phyloP scores from a whole-genome alignment of 768 basidiomycete genomes.

The Baorangia bicolor region DNA sequence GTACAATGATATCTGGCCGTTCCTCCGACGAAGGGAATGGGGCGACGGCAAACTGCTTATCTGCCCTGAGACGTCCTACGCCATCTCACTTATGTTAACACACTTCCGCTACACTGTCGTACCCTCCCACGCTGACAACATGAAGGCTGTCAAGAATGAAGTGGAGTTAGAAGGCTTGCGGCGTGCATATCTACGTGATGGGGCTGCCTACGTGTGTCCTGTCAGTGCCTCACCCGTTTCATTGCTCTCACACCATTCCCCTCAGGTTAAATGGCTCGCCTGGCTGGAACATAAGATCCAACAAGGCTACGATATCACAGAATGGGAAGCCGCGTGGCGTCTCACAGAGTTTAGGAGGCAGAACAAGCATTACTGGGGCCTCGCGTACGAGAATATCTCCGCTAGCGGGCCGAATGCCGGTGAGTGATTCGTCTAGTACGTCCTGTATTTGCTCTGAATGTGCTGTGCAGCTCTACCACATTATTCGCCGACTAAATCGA shows the following conservation, averaged over 20 bases:
- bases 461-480: slow-evolving; percentile 73
- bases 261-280: slow-evolving; percentile 75
- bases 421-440: slow-evolving; percentile 26
- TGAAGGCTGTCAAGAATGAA: slow-evolving; percentile 88
- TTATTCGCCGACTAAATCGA: slow-evolving; percentile 73
- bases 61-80: slow-evolving; percentile 72
- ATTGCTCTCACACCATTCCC: slow-evolving; percentile 11
- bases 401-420: slow-evolving; percentile 87
- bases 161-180: slow-evolving; percentile 81
- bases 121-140: slow-evolving; percentile 67
- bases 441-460: background rate
- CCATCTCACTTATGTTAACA: slow-evolving; percentile 82
- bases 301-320: slow-evolving; percentile 80
- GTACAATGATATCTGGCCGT: slow-evolving; percentile 80
- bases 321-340: slow-evolving; percentile 88
- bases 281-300: slow-evolving; percentile 84
- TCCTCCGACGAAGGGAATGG: slow-evolving; percentile 72
- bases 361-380: slow-evolving; percentile 74
- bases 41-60: slow-evolving; percentile 80
- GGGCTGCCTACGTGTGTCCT: slow-evolving; percentile 71
- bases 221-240: slow-evolving; percentile 7
- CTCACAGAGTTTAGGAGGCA: slow-evolving; percentile 73
- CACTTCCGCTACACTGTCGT: slow-evolving; percentile 75
- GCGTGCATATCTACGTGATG: slow-evolving; percentile 87
- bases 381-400: slow-evolving; percentile 88